Conservation (phyloP, 176 grass and related monocot species). For the Triticum turgidum region DNA sequence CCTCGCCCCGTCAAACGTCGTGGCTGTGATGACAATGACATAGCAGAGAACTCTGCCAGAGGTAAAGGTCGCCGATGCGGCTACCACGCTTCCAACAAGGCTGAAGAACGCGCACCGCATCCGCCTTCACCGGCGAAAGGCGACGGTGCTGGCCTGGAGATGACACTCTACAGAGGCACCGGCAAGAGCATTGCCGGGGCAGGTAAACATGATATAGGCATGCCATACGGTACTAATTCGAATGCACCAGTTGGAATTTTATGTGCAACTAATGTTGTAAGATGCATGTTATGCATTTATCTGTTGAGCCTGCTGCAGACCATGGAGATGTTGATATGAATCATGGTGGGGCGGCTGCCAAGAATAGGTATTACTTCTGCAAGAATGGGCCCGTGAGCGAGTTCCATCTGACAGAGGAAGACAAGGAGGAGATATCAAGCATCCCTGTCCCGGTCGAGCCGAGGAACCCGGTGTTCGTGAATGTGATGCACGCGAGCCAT, state of each 20-base stretch:
- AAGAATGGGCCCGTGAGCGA: slow-evolving; percentile 33
- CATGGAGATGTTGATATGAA: not conserved
- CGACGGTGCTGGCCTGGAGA: not conserved
- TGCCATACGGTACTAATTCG: no score
- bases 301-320: not conserved
- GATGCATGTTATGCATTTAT: not conserved
- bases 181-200: not conserved
- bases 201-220: not conserved
- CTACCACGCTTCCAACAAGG: not conserved
- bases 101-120: not conserved
- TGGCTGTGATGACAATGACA: not conserved
- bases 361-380: slow-evolving; percentile 41
- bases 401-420: slow-evolving; percentile 28
- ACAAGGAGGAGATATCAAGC: slow-evolving; percentile 36
- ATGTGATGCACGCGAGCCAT: slow-evolving; percentile 37
- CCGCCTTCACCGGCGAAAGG: not conserved
- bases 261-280: not conserved
- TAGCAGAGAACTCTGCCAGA: not conserved
- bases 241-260: not conserved
- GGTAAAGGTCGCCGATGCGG: not conserved
- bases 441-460: not conserved
- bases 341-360: not conserved
- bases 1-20: not conserved
- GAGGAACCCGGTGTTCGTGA: slow-evolving; percentile 33
- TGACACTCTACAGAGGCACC: not conserved